phyloP scores from a whole-genome alignment of 192 early-diverging fungal genomes.

The Ambispora gerdemannii region DNA sequence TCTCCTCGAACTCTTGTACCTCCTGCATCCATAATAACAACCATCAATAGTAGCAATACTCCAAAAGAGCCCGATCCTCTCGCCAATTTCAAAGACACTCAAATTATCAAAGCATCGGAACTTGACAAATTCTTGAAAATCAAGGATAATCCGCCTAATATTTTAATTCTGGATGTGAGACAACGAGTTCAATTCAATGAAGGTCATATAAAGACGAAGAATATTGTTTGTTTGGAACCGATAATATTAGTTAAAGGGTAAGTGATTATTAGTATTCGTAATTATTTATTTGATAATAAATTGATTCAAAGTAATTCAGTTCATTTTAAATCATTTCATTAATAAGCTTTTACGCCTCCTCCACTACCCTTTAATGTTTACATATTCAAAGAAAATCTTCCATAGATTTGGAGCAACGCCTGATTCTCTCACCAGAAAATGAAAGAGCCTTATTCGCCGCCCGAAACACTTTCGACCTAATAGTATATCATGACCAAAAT shows the following conservation, averaged over 20 bases:
- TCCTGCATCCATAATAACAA: neutral
- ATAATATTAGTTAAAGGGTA: constrained; percentile 18
- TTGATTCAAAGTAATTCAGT: no score
- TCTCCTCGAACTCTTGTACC: no score
- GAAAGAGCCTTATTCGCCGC: constrained; percentile 64
- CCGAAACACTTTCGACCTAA: constrained; percentile 65
- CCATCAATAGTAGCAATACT: neutral
- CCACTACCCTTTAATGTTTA: neutral
- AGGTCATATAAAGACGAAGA: constrained; percentile 28
- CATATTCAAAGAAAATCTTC: constrained; percentile 15
- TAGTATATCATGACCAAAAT: constrained; percentile 68
- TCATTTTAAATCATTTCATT: neutral
- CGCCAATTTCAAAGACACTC: neutral
- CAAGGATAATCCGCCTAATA: neutral
- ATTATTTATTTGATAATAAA: neutral
- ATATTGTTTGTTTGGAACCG: constrained; percentile 28
- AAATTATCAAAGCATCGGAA: neutral
- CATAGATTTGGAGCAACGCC: constrained; percentile 9
- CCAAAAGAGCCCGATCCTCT: neutral
- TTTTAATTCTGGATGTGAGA: constrained; percentile 27
- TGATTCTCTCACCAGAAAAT: constrained; percentile 38
- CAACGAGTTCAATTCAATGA: neutral
- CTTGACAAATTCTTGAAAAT: neutral
- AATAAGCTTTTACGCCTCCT: neutral
- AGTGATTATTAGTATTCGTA: neutral